Conservation (phyloP, 2,329 filamentous ascomycete genomes). For the Xylaria sp. region DNA sequence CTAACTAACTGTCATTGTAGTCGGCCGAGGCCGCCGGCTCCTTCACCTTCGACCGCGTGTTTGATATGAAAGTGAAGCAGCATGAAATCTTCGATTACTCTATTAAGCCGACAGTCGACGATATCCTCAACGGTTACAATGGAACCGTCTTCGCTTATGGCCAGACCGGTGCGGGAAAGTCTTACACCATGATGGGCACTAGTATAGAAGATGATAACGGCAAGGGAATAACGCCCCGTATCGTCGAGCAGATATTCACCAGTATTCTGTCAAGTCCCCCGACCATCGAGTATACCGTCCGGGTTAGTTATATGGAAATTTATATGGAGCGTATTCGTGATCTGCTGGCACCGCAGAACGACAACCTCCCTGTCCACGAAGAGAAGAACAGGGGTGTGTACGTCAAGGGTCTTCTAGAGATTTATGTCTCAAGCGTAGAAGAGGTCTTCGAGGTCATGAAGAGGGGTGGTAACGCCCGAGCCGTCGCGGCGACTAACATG, state of each 20-base stretch:
- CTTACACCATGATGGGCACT: slow-evolving; percentile 98
- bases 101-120: slow-evolving; percentile 93
- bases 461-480: slow-evolving; percentile 86
- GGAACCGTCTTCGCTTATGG: slow-evolving; percentile 98
- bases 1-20: slow-evolving; percentile 58
- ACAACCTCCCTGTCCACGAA: slow-evolving; percentile 97
- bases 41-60: slow-evolving; percentile 98
- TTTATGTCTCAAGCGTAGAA: slow-evolving; percentile 94
- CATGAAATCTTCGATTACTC: slow-evolving; percentile 98
- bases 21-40: slow-evolving; percentile 83
- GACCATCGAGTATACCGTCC: slow-evolving; percentile 98
- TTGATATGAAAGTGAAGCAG: slow-evolving; percentile 92
- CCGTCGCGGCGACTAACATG: slow-evolving; percentile 98
- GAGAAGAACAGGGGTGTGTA: slow-evolving; percentile 97
- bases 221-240: slow-evolving; percentile 95
- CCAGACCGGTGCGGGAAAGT: slow-evolving; percentile 98
- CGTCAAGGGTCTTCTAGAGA: slow-evolving; percentile 92
- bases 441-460: slow-evolving; percentile 98
- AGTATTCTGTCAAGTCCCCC: slow-evolving; percentile 91
- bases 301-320: slow-evolving; percentile 99
- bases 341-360: slow-evolving; percentile 89
- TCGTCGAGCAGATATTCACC: slow-evolving; percentile 96
- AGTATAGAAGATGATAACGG: slow-evolving; percentile 91
- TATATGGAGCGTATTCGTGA: slow-evolving; percentile 99
- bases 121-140: slow-evolving; percentile 99